Percentiles rank a stretch among this genome's conserved stretches.
Conservation (phyloP, 768 basidiomycete genomes). For the Trametes sanguinea region DNA sequence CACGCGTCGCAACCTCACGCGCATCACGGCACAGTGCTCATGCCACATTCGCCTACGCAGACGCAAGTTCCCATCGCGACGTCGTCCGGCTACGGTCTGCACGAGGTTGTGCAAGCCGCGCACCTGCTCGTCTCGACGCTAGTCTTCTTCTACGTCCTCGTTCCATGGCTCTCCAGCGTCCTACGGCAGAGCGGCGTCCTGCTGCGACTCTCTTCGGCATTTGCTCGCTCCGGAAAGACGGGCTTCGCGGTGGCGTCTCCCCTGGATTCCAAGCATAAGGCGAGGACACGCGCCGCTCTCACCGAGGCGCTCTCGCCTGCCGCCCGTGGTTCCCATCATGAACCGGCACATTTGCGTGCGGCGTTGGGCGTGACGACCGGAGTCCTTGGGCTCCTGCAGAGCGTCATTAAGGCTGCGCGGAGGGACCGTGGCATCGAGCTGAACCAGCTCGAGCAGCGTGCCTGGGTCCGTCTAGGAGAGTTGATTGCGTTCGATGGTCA, state of each 20-base stretch:
- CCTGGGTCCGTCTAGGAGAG: conserved; percentile 55
- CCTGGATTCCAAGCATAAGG: conserved; percentile 6
- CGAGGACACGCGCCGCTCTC: conserved; percentile 30
- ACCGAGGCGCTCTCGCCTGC: conserved; percentile 36
- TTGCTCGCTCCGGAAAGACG: background rate
- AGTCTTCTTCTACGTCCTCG: conserved; percentile 58
- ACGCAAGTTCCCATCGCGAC: conserved; percentile 25
- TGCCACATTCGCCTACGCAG: conserved; percentile 31
- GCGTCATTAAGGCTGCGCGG: conserved; percentile 32
- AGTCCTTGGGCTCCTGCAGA: conserved; percentile 38
- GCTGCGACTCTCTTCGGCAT: conserved; percentile 12
- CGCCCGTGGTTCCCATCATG: conserved; percentile 39
- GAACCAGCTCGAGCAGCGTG: conserved; percentile 46
- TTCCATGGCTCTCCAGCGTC: conserved; percentile 45
- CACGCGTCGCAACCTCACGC: conserved; percentile 32
- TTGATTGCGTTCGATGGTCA: conserved; percentile 43
- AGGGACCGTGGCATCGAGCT: conserved; percentile 38
- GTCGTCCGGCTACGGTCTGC: conserved; percentile 44
- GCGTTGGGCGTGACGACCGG: conserved; percentile 44
- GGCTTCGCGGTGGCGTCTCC: conserved; percentile 3
- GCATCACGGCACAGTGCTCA: conserved; percentile 63
- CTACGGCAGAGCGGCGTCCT: conserved; percentile 20
- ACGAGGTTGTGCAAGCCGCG: conserved; percentile 58
- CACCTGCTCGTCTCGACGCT: conserved; percentile 67
- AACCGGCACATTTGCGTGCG: conserved; percentile 40